Conservation (phyloP, 139 green algal species). For the Chlamydomonas asymmetrica region DNA sequence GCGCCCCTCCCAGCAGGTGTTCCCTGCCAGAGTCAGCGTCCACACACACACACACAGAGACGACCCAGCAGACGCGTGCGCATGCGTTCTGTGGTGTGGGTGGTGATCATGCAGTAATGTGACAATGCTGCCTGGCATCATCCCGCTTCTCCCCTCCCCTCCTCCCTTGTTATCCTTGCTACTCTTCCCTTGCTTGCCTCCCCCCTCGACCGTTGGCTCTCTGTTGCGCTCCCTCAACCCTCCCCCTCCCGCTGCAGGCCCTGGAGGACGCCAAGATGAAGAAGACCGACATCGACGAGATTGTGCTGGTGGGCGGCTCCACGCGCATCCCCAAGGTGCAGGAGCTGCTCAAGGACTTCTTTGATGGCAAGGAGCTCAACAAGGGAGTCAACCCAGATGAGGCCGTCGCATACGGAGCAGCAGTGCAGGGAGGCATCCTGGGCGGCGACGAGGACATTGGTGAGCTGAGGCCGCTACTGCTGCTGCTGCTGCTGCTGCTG, state of each 20-base stretch:
- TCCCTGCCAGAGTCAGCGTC: no score
- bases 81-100: not conserved
- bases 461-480: not conserved
- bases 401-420: constrained; percentile 88
- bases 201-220: not conserved
- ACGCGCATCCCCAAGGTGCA: constrained; percentile 95
- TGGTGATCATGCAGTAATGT: not conserved
- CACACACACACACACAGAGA: no score
- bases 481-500: not conserved
- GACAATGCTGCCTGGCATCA: no score
- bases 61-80: not conserved
- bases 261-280: constrained; percentile 93
- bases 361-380: constrained; percentile 92
- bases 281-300: constrained; percentile 70
- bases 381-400: constrained; percentile 95
- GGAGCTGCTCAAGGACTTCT: constrained; percentile 78
- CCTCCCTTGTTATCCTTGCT: no score
- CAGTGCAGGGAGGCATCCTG: constrained; percentile 72
- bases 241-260: constrained; percentile 56
- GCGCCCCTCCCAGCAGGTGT: no score
- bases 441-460: constrained; percentile 44
- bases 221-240: not conserved
- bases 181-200: not conserved
- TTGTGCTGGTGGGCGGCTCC: constrained; percentile 95
- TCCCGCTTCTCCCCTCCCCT: no score